Percentiles rank a stretch among this genome's conserved stretches.
Conservation (phyloP, 495 filamentous ascomycete genomes). For the Neurospora sp. region DNA sequence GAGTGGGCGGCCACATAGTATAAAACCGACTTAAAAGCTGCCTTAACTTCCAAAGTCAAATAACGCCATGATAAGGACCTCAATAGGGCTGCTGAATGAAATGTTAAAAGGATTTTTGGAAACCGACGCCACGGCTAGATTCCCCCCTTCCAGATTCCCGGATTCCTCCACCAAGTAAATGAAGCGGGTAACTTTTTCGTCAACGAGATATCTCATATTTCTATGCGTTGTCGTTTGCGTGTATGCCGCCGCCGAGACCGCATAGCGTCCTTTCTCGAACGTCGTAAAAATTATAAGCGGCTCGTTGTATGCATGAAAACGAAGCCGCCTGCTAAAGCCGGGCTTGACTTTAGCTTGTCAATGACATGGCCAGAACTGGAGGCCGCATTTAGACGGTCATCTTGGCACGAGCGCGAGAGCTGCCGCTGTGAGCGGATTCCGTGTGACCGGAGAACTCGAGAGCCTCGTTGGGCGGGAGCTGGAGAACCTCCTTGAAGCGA, state of each 20-base stretch:
- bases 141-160: neutral
- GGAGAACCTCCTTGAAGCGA: conserved; percentile 84
- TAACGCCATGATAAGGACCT: conserved; percentile 1
- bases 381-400: conserved; percentile 53
- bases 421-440: conserved; percentile 82
- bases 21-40: neutral
- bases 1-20: neutral
- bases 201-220: neutral
- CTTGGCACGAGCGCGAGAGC: conserved; percentile 92
- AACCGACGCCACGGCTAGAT: neutral
- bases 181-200: neutral
- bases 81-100: neutral
- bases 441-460: conserved; percentile 97
- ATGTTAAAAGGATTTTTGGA: neutral
- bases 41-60: neutral
- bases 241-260: neutral
- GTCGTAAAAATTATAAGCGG: neutral
- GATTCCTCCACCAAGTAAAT: neutral
- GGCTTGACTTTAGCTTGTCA: neutral
- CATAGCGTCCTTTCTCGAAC: neutral
- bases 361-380: neutral
- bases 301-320: neutral
- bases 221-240: neutral
- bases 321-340: neutral
- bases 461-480: conserved; percentile 59